Conservation (phyloP, 257 asterid species). For the Fraxinus pennsylvanica region DNA sequence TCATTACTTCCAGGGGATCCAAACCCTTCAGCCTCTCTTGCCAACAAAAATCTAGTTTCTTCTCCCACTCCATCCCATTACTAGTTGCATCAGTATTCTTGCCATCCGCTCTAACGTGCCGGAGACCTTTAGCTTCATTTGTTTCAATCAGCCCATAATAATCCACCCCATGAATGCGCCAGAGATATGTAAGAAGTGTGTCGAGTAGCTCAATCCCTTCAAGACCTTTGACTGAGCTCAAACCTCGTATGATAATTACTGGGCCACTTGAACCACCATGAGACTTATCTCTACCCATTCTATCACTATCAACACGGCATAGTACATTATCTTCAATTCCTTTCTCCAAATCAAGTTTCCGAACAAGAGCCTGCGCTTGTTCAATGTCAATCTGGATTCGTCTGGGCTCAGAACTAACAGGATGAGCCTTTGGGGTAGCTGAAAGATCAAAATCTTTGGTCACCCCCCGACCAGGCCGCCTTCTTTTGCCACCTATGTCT, state of each 20-base stretch:
- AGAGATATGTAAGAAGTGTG: conserved; percentile 86
- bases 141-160: conserved; percentile 84
- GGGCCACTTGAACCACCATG: conserved; percentile 90
- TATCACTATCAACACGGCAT: conserved; percentile 74
- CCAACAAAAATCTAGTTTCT: conserved; percentile 77
- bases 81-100: conserved; percentile 51
- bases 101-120: conserved; percentile 75
- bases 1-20: conserved; percentile 90
- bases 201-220: conserved; percentile 94
- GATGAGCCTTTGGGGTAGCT: conserved; percentile 88
- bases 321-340: conserved; percentile 85
- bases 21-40: conserved; percentile 83
- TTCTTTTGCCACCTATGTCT: conserved; percentile 69
- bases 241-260: conserved; percentile 78
- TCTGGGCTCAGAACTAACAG: conserved; percentile 71
- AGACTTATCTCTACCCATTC: conserved; percentile 78
- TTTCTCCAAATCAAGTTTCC: conserved; percentile 84
- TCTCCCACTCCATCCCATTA: conserved; percentile 82
- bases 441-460: conserved; percentile 61
- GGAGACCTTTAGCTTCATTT: conserved; percentile 86
- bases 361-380: conserved; percentile 77
- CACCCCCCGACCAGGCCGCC: conserved; percentile 58
- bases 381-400: conserved; percentile 75
- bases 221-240: conserved; percentile 76
- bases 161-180: conserved; percentile 98